Percentiles rank a stretch among this genome's conserved stretches.
phyloP scores from a whole-genome alignment of 1,284 basidiomycete species.

The Cryptococcus sp. region DNA sequence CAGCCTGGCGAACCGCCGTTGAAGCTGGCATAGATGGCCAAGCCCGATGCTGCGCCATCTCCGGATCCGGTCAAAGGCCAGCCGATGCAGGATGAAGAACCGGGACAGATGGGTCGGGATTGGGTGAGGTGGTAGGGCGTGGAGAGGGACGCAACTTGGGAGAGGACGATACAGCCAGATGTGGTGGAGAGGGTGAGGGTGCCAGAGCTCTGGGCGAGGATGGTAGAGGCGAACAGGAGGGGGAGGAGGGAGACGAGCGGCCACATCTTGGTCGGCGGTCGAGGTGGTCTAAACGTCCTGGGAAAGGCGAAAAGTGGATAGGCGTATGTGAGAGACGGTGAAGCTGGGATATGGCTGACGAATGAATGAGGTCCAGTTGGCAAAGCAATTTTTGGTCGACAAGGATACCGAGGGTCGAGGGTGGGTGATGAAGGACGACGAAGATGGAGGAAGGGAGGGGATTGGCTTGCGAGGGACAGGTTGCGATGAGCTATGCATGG shows the following conservation, averaged over 20 bases:
- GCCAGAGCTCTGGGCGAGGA: constrained; percentile 18
- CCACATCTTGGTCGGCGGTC: neutral
- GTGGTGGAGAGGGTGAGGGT: constrained; percentile 11
- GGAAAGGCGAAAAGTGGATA: too few relatives aligned
- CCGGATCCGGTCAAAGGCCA: constrained; percentile 19
- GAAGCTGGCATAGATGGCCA: constrained; percentile 25
- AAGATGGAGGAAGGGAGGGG: too few relatives aligned
- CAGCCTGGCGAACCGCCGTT: constrained; percentile 14
- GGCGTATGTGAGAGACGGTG: too few relatives aligned
- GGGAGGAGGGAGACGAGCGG: neutral
- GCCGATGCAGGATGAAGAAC: constrained; percentile 4
- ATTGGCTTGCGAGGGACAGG: too few relatives aligned
- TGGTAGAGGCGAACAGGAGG: too few relatives aligned
- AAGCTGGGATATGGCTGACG: too few relatives aligned
- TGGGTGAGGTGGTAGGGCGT: constrained; percentile 16
- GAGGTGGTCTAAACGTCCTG: too few relatives aligned
- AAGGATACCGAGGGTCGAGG: too few relatives aligned
- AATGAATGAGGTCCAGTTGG: too few relatives aligned
- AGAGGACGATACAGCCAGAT: constrained; percentile 20
- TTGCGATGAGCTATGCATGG: too few relatives aligned
- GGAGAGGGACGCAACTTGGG: constrained; percentile 19
- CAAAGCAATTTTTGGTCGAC: too few relatives aligned
- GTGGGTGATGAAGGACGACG: too few relatives aligned
- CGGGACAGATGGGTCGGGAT: constrained; percentile 17
- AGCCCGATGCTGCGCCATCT: constrained; percentile 18